phyloP scores from a whole-genome alignment of 352 stramenopile species.

The Thraustochytrium sp. region DNA sequence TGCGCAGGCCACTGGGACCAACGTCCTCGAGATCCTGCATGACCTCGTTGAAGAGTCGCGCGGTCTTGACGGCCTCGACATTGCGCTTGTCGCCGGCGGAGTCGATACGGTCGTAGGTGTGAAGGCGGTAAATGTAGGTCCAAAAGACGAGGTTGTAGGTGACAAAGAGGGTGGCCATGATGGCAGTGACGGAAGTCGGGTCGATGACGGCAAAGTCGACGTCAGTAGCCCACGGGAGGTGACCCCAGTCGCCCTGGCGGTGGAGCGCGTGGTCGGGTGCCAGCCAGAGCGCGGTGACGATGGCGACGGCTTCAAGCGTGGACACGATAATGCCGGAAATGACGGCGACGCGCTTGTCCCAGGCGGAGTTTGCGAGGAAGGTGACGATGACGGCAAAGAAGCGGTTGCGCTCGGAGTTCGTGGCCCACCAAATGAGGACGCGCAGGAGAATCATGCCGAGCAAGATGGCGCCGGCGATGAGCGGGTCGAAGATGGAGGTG shows the following conservation, averaged over 20 bases:
- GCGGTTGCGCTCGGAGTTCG: background rate
- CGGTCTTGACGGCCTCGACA: background rate
- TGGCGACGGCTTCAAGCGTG: background rate
- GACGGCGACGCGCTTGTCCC: background rate
- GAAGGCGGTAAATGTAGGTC: background rate
- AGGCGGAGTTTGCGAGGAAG: conserved; percentile 10
- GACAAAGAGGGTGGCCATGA: background rate
- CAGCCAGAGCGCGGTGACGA: background rate
- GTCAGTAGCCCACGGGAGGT: background rate
- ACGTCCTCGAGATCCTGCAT: background rate
- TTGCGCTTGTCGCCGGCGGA: background rate
- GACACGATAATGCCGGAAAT: background rate
- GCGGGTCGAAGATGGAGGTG: background rate
- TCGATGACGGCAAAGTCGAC: background rate
- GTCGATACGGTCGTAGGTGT: background rate
- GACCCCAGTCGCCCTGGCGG: background rate
- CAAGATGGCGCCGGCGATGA: background rate
- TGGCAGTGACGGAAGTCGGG: background rate
- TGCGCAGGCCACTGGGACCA: too few species aligned
- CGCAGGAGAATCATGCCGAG: background rate
- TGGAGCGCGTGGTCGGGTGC: background rate
- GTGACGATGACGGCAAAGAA: conserved; percentile 13
- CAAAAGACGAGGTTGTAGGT: conserved; percentile 12
- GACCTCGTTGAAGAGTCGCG: background rate
- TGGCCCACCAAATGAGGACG: background rate